phyloP scores from a whole-genome alignment of 345 rosid genomes.

The Bruguiera gymnorhiza region DNA sequence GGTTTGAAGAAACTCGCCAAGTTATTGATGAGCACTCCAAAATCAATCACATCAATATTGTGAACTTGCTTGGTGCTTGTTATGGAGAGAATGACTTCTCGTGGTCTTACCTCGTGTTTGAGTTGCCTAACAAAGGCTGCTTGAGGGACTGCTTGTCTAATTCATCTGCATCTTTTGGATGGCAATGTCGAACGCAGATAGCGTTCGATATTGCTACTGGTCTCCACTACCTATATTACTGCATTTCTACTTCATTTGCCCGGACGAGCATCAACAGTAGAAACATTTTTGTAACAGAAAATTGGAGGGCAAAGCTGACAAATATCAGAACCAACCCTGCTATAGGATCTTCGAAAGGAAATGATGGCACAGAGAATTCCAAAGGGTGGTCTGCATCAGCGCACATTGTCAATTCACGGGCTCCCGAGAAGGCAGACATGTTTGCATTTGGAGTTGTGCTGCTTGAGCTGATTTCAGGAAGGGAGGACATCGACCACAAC shows the following conservation, averaged over 20 bases:
- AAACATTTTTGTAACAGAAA: constrained; percentile 35
- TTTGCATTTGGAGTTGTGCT: constrained; percentile 48
- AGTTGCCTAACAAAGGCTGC: constrained; percentile 46
- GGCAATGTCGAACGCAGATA: constrained; percentile 41
- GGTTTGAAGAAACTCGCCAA: constrained; percentile 36
- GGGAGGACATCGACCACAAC: too few relatives aligned
- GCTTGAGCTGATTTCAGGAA: constrained; percentile 51
- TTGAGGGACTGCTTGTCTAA: constrained; percentile 39
- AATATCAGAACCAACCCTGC: constrained; percentile 21
- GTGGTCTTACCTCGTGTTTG: constrained; percentile 44
- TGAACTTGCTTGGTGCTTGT: constrained; percentile 49
- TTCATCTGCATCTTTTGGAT: constrained; percentile 22
- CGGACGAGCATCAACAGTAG: constrained; percentile 38
- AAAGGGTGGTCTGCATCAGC: constrained; percentile 33
- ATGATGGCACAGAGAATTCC: background rate
- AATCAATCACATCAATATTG: constrained; percentile 53
- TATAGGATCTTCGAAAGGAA: constrained; percentile 16
- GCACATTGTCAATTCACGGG: constrained; percentile 15
- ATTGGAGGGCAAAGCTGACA: constrained; percentile 57
- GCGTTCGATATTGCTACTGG: constrained; percentile 48
- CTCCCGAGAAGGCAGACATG: constrained; percentile 42
- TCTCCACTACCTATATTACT: constrained; percentile 48
- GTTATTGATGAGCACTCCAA: constrained; percentile 47
- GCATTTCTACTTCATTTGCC: constrained; percentile 49
- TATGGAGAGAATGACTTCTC: constrained; percentile 31